These are phyloP conservation scores for Coemansia sp. DNA, from an alignment of 192 early-diverging fungal species.

Conservation along the genomic window DNA sequence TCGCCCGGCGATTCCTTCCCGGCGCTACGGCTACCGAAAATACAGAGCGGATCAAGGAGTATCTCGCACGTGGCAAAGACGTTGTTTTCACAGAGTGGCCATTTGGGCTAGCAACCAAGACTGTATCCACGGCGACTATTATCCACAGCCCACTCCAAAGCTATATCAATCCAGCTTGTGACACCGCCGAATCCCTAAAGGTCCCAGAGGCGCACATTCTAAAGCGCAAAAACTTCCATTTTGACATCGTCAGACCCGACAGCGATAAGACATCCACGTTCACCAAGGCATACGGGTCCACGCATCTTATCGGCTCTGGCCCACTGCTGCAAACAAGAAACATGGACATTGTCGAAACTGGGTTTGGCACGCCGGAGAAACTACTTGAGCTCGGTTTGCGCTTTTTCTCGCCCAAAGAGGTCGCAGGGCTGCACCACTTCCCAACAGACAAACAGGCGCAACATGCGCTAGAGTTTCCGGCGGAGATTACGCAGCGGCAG, in stretches of 20 bases:
- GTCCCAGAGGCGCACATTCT: slow-evolving; percentile 31
- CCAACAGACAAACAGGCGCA: slow-evolving; percentile 37
- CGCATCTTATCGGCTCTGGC: slow-evolving; percentile 74
- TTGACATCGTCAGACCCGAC: slow-evolving; percentile 35
- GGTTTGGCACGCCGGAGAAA: slow-evolving; percentile 63
- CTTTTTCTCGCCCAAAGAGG: slow-evolving; percentile 80
- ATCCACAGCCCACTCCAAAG: neutral
- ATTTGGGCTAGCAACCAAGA: slow-evolving; percentile 17
- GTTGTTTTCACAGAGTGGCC: slow-evolving; percentile 32
- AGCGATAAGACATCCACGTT: slow-evolving; percentile 48
- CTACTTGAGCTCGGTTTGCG: slow-evolving; percentile 69
- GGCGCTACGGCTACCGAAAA: neutral
- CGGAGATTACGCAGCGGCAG: slow-evolving; percentile 20
- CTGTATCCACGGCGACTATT: neutral
- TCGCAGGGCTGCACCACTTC: slow-evolving; percentile 80
- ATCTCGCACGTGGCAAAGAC: slow-evolving; percentile 18
- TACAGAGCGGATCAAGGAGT: slow-evolving; percentile 7
- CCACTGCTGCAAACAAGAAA: slow-evolving; percentile 74
- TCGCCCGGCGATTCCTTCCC: slow-evolving; percentile 6
- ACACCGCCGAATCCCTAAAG: slow-evolving; percentile 2
- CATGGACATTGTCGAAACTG: slow-evolving; percentile 63
- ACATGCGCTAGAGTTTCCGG: slow-evolving; percentile 24
- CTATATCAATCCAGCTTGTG: slow-evolving; percentile 19
- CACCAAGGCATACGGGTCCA: slow-evolving; percentile 81
- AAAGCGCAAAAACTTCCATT: slow-evolving; percentile 28